Evolutionary conservation across 192 early-diverging fungal genomes (phyloP), one percentile per base, ranked within the genome.

Genomic region (Backusella tarrabulga): DNA sequence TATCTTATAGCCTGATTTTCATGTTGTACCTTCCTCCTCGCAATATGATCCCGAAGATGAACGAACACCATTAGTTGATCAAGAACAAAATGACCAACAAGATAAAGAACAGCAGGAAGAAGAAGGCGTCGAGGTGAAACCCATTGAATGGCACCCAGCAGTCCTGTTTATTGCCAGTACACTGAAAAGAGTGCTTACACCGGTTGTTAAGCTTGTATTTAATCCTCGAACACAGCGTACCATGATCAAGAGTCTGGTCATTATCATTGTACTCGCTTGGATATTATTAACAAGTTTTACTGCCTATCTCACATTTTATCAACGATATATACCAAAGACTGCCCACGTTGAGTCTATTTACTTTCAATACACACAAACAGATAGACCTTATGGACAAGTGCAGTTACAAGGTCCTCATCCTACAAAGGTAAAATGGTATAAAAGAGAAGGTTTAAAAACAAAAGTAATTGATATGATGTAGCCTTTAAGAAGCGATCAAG

Each of bases 261-360:
- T 76, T 11, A 76, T 72, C 17, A 75, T 80, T 52, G 69, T 76
- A 11, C 23, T 76, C 1, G 75, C 67, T 6, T 80, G 79, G 79
- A 76, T 80, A 23, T 46, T 80, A 21, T 63, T 76, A 44, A 76
- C 75, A 4, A 76, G 75, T 40, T 72, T 76, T 23, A 67, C 79
- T 1, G 79, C 79, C 5, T 80, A 80, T 68, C 66, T 80, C 21
- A 76, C 79, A n/a, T 80, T 80, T 41, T 80, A 80, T 32, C 75
- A 76, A 72, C 60, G 70, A 11, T 76, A 80, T 54, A 75, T 80
- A 23, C 79, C 79, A 3, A 76, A 75, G 21, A 80, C 79, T 7
- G 70, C 75, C 0, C 79, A 80, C 40, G 42, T 72, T 9, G 79
- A 80, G 34, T 75, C 79, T 34, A 72, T 80, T 9, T 80, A 68